Evolutionary conservation across 176 grass and related monocot species (phyloP), one percentile per base, ranked within the genome.

Genomic region (Carex cristatella): DNA sequence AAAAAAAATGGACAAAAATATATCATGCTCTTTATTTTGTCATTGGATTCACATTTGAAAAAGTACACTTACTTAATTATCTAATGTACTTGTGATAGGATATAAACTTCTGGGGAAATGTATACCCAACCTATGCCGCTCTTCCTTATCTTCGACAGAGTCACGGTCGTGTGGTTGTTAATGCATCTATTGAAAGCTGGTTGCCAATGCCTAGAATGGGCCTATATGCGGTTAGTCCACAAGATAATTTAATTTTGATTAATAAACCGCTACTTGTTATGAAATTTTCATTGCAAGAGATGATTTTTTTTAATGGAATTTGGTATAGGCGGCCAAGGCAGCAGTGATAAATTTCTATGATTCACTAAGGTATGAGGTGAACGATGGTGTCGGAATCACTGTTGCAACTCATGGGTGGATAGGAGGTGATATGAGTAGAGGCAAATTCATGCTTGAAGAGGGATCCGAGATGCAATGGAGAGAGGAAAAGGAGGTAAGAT

Each of bases 101-200:
- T 86, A 88, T 97, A 67, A 97, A 97, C 76, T 97, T 97, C 76
- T 97, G 94, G 90, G 94, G 92, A 44, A 97, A 94, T 80, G 94
- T 97, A 46, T 97, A 97, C 82, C 92, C 94, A 54, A 94, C 94
- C 1, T 90, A 91, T 68, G 89, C 92, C 8, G 92, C 94, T 35
- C 86, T 97, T 3, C 94, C 90, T 0, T 84, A 93, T 69, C 82
- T 94, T 84, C 87, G 94, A 31, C 94, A 83, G 80, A 90, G 84
- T 40, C 85, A 30, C 2, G 92, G 92, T 44, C 87, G 90, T 6
- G 84, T 97, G 84, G 84, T 97, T 38, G 92, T 94, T 14, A 93
- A 97, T 89, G 92, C 94, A 18, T 91, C 94, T n/a, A 77, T 93
- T 64, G 94, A 97, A 61, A 90, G 67, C 82, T 94, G 94, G 92